These are phyloP conservation scores for Trichoderma asperelloides DNA, from an alignment of 495 filamentous ascomycete genomes.

Conservation along the genomic window DNA sequence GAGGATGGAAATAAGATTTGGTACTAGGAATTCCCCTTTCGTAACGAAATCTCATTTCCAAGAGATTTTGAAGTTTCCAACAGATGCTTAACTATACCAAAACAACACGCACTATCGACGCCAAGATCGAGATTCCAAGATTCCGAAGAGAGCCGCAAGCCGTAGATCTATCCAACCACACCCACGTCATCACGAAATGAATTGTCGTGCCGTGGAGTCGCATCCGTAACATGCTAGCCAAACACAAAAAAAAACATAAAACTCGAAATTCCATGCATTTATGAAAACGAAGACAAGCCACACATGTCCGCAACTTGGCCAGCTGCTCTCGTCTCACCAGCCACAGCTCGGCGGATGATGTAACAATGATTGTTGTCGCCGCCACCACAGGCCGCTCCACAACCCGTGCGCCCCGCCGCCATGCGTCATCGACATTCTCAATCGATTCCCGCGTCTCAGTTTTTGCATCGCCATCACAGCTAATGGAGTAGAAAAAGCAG, in stretches of 20 bases:
- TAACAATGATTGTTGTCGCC: constrained; percentile 1
- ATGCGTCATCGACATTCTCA: background rate
- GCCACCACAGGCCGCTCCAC: background rate
- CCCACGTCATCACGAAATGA: too few species aligned
- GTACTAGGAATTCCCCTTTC: background rate
- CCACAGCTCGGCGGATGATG: background rate
- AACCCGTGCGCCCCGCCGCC: background rate
- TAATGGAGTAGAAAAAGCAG: too few species aligned
- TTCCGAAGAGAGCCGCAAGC: too few species aligned
- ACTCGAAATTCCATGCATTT: too few species aligned
- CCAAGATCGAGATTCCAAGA: background rate
- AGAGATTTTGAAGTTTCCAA: background rate
- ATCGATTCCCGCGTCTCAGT: background rate
- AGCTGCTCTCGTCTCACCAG: background rate
- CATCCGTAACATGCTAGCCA: too few species aligned
- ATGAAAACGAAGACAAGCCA: too few species aligned
- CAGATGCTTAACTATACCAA: background rate
- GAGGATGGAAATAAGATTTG: background rate
- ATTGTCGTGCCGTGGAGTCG: too few species aligned
- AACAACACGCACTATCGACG: background rate
- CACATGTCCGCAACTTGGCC: too few species aligned
- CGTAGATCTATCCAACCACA: too few species aligned
- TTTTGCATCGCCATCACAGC: too few species aligned
- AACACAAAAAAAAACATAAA: too few species aligned
- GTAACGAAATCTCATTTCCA: background rate